phyloP scores from a whole-genome alignment of 805 yeast genomes.

The Kuraishia borneana region DNA sequence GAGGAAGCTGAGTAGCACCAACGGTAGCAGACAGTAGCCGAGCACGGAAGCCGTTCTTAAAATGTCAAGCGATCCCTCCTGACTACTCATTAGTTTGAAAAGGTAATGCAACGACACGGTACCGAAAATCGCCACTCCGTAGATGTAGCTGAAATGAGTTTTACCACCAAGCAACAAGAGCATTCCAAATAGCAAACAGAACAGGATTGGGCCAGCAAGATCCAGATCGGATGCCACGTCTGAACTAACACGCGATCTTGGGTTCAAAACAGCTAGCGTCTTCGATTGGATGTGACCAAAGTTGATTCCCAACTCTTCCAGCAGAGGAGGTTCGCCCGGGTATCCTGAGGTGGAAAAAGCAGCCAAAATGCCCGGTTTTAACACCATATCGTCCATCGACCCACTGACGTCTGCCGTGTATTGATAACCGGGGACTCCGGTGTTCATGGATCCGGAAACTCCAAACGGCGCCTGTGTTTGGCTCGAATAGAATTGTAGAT shows the following conservation, averaged over 20 bases:
- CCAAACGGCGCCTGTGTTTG: slow-evolving; percentile 2
- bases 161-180: slow-evolving; percentile 79
- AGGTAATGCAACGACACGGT: slow-evolving; percentile 74
- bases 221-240: slow-evolving; percentile 84
- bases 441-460: slow-evolving; percentile 24
- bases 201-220: slow-evolving; percentile 88
- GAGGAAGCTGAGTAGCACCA: slow-evolving; percentile 66
- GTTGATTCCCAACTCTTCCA: slow-evolving; percentile 90
- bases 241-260: slow-evolving; percentile 49
- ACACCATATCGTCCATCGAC: slow-evolving; percentile 28
- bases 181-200: slow-evolving; percentile 79
- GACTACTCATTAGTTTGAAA: slow-evolving; percentile 78
- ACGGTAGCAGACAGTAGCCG: slow-evolving; percentile 88
- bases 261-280: slow-evolving; percentile 79
- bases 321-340: slow-evolving; percentile 86
- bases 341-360: slow-evolving; percentile 92
- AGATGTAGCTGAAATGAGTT: slow-evolving; percentile 92
- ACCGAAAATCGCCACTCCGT: slow-evolving; percentile 92
- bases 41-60: slow-evolving; percentile 79
- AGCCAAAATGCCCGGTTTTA: slow-evolving; percentile 72
- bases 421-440: slow-evolving; percentile 20
- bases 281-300: slow-evolving; percentile 77
- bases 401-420: slow-evolving; percentile 23
- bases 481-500: slow-evolving; percentile 7
- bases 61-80: slow-evolving; percentile 33